Conservation (phyloP, 108 stramenopile genomes). For the Nitzschia sp. region DNA sequence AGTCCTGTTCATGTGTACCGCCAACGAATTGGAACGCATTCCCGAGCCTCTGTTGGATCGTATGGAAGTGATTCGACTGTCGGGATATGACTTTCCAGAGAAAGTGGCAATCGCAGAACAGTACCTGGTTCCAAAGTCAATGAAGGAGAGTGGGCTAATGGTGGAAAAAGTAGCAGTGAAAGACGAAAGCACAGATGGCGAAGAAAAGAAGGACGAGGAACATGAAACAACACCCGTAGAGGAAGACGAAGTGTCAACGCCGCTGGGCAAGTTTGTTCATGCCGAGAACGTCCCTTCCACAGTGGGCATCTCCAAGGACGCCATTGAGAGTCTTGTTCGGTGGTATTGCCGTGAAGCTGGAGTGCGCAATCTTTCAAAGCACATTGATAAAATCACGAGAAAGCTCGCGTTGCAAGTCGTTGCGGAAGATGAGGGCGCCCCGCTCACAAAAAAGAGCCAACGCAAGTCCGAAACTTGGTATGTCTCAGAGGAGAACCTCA, state of each 20-base stretch:
- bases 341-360: conserved; percentile 99
- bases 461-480: conserved; percentile 74
- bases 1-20: conserved; percentile 97
- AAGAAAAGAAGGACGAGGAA: conserved; percentile 22
- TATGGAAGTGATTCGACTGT: conserved; percentile 97
- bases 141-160: conserved; percentile 86
- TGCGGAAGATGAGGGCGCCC: conserved; percentile 79
- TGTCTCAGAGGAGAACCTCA: conserved; percentile 71
- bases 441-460: conserved; percentile 73
- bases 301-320: conserved; percentile 68
- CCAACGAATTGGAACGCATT: conserved; percentile 92
- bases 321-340: conserved; percentile 89
- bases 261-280: conserved; percentile 47
- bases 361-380: conserved; percentile 94
- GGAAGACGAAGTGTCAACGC: conserved; percentile 35
- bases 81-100: conserved; percentile 97
- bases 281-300: conserved; percentile 65
- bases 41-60: conserved; percentile 96
- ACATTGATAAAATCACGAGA: conserved; percentile 93
- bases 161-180: conserved; percentile 42
- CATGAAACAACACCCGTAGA: conserved; percentile 24
- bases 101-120: conserved; percentile 96
- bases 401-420: conserved; percentile 89
- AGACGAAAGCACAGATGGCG: conserved; percentile 22
- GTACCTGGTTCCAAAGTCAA: conserved; percentile 95